A percentile compares a stretch with the other conserved stretches of the same genome.
Conservation (phyloP, 805 yeast species). For the Metschnikowia borealis region DNA sequence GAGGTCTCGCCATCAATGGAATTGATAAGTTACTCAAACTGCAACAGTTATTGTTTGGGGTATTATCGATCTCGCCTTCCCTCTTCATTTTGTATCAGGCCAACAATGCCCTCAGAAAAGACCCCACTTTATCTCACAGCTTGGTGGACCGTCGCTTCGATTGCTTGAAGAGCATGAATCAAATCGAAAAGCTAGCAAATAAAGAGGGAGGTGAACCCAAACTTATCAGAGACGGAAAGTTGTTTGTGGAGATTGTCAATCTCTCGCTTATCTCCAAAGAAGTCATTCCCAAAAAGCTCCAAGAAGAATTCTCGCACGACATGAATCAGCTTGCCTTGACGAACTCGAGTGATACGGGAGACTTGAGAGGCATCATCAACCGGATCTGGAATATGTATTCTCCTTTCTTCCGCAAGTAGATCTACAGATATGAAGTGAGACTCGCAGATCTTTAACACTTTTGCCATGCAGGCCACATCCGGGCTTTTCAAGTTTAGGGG, state of each 20-base stretch:
- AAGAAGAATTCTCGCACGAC: slow-evolving; percentile 58
- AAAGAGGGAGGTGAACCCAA: slow-evolving; percentile 12
- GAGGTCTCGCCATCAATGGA: slow-evolving; percentile 83
- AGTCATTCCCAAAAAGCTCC: slow-evolving; percentile 48
- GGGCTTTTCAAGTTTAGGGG: background rate
- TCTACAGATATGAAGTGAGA: background rate
- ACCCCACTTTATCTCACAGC: slow-evolving; percentile 28
- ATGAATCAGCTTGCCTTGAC: slow-evolving; percentile 46
- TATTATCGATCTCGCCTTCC: slow-evolving; percentile 86
- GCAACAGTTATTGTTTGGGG: slow-evolving; percentile 91
- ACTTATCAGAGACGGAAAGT: slow-evolving; percentile 41
- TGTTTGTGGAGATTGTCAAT: slow-evolving; percentile 62
- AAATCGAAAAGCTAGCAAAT: slow-evolving; percentile 51
- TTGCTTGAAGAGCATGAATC: slow-evolving; percentile 47
- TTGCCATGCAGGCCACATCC: background rate
- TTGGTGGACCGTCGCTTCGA: slow-evolving; percentile 28
- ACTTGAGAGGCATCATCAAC: slow-evolving; percentile 44
- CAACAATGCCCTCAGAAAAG: slow-evolving; percentile 26
- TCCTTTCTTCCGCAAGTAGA: slow-evolving; percentile 22
- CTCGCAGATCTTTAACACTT: background rate
- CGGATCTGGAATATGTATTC: slow-evolving; percentile 65
- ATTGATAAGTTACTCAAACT: slow-evolving; percentile 85
- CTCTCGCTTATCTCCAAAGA: slow-evolving; percentile 47
- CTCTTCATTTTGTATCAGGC: slow-evolving; percentile 52
- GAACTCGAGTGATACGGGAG: slow-evolving; percentile 30